phyloP scores from a whole-genome alignment of 2,329 filamentous ascomycete species.

The Calonectria fujianensis region DNA sequence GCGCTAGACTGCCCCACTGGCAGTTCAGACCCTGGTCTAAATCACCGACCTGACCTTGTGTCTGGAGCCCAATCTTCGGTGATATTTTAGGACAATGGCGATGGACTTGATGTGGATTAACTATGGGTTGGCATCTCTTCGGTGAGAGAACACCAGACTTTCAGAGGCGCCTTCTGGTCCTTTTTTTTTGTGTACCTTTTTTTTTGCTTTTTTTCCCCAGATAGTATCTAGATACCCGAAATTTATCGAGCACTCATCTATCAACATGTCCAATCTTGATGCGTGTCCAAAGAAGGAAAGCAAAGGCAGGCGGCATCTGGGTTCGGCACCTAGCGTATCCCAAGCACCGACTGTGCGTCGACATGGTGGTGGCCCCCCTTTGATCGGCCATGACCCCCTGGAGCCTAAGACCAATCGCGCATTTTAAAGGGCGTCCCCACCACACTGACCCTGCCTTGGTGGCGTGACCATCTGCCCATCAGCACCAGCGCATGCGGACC shows the following conservation, averaged over 20 bases:
- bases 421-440: conserved; percentile 23
- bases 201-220: neutral
- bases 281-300: neutral
- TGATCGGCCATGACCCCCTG: conserved; percentile 24
- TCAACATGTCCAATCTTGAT: conserved; percentile 15
- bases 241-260: conserved; percentile 27
- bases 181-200: neutral
- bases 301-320: conserved; percentile 5
- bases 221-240: conserved; percentile 41
- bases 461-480: conserved; percentile 55
- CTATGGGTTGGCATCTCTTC: conserved; percentile 3
- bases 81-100: conserved; percentile 10
- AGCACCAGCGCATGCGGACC: conserved; percentile 41
- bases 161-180: neutral
- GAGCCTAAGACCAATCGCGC: conserved; percentile 4
- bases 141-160: neutral
- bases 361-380: conserved; percentile 10
- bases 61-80: conserved; percentile 11
- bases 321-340: conserved; percentile 23
- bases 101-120: neutral
- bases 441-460: conserved; percentile 32
- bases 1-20: conserved; percentile 21
- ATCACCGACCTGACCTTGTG: neutral
- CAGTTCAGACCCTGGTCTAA: conserved; percentile 17
- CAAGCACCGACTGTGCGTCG: conserved; percentile 4